These are phyloP conservation scores for Blastobotrys illinoisensis DNA, from an alignment of 1,139 yeast genomes.

Conservation along the genomic window DNA sequence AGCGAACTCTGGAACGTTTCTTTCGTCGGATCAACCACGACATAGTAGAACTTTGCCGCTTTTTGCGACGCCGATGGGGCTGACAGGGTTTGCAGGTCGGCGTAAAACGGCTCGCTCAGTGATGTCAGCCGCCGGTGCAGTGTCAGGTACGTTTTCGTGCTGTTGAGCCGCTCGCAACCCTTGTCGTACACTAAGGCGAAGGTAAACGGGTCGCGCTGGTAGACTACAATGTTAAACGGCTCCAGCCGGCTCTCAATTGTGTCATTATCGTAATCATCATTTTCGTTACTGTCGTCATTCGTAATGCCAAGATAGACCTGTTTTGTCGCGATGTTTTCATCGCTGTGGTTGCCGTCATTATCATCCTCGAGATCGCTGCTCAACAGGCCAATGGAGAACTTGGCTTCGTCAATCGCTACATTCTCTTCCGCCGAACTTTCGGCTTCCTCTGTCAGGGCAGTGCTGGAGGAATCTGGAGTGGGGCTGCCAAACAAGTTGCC, in stretches of 20 bases:
- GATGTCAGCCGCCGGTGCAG: constrained; percentile 28
- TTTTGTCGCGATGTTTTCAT: not conserved
- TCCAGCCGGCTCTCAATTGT: constrained; percentile 1
- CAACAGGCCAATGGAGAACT: constrained; percentile 4
- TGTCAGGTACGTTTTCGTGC: constrained; percentile 17
- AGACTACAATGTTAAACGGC: constrained; percentile 19
- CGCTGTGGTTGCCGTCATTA: not conserved
- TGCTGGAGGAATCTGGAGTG: not conserved
- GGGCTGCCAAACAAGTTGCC: constrained; percentile 1
- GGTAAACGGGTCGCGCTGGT: constrained; percentile 26
- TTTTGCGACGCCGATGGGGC: constrained; percentile 5
- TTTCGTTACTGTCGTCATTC: not conserved
- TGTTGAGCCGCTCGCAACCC: constrained; percentile 12
- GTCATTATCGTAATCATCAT: not conserved
- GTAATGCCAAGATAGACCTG: not conserved
- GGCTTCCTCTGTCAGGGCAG: constrained; percentile 1
- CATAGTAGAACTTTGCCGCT: constrained; percentile 21
- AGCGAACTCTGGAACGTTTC: constrained; percentile 22
- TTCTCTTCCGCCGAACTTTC: not conserved
- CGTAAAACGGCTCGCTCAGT: constrained; percentile 25
- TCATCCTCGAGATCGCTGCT: not conserved
- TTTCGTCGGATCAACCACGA: constrained; percentile 19
- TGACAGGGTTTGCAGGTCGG: constrained; percentile 18
- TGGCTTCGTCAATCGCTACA: not conserved
- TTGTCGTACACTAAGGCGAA: constrained; percentile 22